Base-by-base conservation (phyloP, 2,329 filamentous ascomycete species). In the Juglanconis juglandina region DNA sequence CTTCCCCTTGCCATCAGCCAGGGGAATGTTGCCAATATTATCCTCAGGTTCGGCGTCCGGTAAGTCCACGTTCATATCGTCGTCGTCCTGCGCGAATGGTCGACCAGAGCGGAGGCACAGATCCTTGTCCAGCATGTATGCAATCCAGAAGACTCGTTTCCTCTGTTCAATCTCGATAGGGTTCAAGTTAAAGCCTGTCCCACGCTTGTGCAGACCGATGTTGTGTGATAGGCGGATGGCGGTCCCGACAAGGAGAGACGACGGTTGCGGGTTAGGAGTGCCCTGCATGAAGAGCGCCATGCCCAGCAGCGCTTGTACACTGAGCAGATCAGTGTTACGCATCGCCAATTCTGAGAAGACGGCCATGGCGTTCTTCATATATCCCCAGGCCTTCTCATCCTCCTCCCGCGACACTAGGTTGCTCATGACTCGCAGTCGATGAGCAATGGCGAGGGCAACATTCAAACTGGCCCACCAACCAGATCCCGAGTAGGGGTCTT, bases 401-500 rank as follows among this genome's bases (percentile, higher is more conserved):
- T 98, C 94, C 64, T 96, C 92, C 64, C 90, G 86, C 1, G 92
- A 89, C 0, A 96, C 91, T 8, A 96, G 79, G 69, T 96, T 95
- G 77, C 91, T 96, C 92, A 97, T 96, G 30, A 97, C 92, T 10
- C 95, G 88, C 69, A 99, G 79, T 46, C 95, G 86, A 71, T 97
- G 92, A 5, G 94, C 90, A 66, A 97, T 96, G n/a, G 94, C 95
- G 59, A 99, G 77, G 1, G 90, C 92, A 61, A 96, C 89, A 68
- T 99, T 99, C 68, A 99, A 81, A 74, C 92, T 96, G 5, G 95
- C 95, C 94, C 95, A 99, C 95, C 95, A 99, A 3, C 95, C 95
- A 5, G 92, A 96, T 34, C 94, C 93, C 71, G 96, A 88, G 66
- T 97, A 98, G 0, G 94, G 94, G 66, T 98, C 91, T 53, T 87